phyloP scores from a whole-genome alignment of 73 alveolate species.

The Tetrahymena malaccensis region DNA sequence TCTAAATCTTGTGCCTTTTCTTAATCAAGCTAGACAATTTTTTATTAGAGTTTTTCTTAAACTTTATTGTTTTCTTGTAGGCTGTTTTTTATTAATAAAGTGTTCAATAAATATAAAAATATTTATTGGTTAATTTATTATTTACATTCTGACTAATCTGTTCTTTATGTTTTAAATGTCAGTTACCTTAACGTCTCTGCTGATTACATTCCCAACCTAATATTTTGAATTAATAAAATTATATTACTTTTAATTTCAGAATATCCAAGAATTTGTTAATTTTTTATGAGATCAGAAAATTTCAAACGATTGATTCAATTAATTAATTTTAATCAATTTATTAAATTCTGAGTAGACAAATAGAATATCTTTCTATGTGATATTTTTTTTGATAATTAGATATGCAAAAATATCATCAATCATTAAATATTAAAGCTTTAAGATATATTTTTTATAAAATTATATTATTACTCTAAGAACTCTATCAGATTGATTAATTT shows the following conservation, averaged over 20 bases:
- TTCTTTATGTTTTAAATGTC: not conserved
- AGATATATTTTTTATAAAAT: not conserved
- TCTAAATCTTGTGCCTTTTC: not conserved
- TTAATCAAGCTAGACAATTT: not conserved
- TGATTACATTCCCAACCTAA: not conserved
- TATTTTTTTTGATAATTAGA: not conserved
- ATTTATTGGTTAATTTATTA: not conserved
- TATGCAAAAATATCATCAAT: not conserved
- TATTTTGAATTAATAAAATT: not conserved
- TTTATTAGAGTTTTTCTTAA: not conserved
- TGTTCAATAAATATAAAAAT: not conserved
- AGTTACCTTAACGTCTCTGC: not conserved
- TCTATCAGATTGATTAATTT: not conserved
- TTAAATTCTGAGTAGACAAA: not conserved
- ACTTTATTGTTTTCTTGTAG: not conserved
- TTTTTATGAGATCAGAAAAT: not conserved
- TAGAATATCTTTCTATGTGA: not conserved
- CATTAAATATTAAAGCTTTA: too few relatives aligned
- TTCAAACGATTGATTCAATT: not conserved
- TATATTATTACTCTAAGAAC: not conserved
- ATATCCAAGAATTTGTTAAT: not conserved
- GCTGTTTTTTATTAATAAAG: not conserved
- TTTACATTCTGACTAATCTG: not conserved
- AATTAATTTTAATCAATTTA: not conserved
- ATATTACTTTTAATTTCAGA: not conserved